A percentile compares a stretch with the other conserved stretches of the same genome.
Evolutionary conservation across 768 basidiomycete genomes (phyloP).

Genomic region (Pholiota microspora): DNA sequence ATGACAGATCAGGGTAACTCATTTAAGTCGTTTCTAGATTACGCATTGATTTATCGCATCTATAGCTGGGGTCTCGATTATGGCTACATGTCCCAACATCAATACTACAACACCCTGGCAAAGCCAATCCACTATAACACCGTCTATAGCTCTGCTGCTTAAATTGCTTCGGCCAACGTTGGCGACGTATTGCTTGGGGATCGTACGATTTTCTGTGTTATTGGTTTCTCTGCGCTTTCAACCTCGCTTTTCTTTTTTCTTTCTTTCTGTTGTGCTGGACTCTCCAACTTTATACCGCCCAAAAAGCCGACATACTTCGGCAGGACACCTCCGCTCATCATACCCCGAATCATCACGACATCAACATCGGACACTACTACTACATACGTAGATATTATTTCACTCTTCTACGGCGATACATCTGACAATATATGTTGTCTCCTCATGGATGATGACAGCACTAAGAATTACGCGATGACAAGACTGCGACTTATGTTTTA

Average conservation of each 20-base stretch:
- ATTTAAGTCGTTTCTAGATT: background rate
- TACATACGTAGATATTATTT: too few species aligned
- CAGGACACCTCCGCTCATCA: background rate
- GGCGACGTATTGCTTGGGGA: background rate
- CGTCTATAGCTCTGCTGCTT: conserved; percentile 7
- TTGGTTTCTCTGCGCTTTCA: background rate
- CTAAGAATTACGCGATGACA: too few species aligned
- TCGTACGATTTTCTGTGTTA: background rate
- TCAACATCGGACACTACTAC: background rate
- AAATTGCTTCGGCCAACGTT: background rate
- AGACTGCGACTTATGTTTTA: too few species aligned
- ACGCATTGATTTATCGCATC: background rate
- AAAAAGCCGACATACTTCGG: background rate
- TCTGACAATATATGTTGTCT: background rate
- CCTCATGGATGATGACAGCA: too few species aligned
- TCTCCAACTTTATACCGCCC: background rate
- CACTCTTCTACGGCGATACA: background rate
- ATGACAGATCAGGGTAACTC: background rate
- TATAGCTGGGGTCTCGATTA: conserved; percentile 4
- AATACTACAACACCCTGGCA: background rate
- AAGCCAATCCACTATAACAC: background rate
- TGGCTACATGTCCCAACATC: background rate
- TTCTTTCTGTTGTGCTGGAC: too few species aligned
- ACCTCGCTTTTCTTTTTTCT: too few species aligned
- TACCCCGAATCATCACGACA: background rate